These are phyloP conservation scores for Xylaria telfairii DNA, from an alignment of 495 filamentous ascomycete species.

Conservation along the genomic window DNA sequence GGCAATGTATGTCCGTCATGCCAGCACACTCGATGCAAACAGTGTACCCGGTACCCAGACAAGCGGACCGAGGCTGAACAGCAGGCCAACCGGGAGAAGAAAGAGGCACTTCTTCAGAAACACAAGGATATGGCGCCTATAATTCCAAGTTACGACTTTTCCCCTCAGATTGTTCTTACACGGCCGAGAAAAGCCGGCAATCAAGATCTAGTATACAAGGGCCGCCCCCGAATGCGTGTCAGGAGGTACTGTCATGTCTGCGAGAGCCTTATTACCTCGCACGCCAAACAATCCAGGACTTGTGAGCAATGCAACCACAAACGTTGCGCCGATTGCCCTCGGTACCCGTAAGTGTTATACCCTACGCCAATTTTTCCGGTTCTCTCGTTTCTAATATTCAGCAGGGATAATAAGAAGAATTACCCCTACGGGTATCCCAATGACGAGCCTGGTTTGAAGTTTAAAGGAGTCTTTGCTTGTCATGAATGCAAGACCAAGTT, in stretches of 20 bases:
- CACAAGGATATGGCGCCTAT: slow-evolving; percentile 55
- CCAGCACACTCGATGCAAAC: slow-evolving; percentile 77
- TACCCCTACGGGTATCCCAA: slow-evolving; percentile 81
- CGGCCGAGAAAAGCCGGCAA: slow-evolving; percentile 69
- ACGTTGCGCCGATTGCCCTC: slow-evolving; percentile 80
- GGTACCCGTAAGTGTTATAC: slow-evolving; percentile 72
- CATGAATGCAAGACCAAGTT: slow-evolving; percentile 67
- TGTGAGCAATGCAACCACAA: slow-evolving; percentile 76
- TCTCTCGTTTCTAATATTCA: slow-evolving; percentile 15
- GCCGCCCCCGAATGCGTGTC: slow-evolving; percentile 68
- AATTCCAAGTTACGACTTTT: slow-evolving; percentile 53
- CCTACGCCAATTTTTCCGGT: background rate
- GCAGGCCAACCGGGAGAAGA: slow-evolving; percentile 52
- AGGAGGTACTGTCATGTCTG: slow-evolving; percentile 82
- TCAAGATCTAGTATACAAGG: slow-evolving; percentile 72
- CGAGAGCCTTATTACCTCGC: slow-evolving; percentile 62
- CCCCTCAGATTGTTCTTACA: slow-evolving; percentile 55
- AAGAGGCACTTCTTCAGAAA: slow-evolving; percentile 54
- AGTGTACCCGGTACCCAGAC: slow-evolving; percentile 74
- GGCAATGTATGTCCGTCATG: slow-evolving; percentile 75
- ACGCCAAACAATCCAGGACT: slow-evolving; percentile 61
- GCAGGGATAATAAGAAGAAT: slow-evolving; percentile 71
- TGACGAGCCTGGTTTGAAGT: slow-evolving; percentile 59
- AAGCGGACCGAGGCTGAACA: slow-evolving; percentile 59
- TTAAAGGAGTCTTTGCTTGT: slow-evolving; percentile 63